These are phyloP conservation scores for Globisporangium paroecandrum DNA, from an alignment of 352 stramenopile genomes.

Conservation along the genomic window DNA sequence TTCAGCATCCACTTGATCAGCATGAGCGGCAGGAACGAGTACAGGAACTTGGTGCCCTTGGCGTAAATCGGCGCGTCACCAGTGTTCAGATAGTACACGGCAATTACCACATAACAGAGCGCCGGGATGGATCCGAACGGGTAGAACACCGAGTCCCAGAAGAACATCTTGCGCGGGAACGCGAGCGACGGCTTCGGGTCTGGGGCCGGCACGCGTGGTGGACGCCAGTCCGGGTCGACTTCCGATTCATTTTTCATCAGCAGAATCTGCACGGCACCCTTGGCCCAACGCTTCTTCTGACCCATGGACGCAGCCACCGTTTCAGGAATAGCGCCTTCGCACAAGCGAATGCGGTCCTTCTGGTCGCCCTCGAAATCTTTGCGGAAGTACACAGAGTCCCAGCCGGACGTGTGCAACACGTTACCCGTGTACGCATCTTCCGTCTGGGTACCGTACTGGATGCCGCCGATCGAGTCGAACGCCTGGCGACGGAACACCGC, in stretches of 20 bases:
- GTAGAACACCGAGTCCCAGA: conserved; percentile 88
- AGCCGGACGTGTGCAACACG: conserved; percentile 76
- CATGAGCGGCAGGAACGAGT: conserved; percentile 86
- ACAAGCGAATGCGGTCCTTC: conserved; percentile 84
- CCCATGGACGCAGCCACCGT: conserved; percentile 83
- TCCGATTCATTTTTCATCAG: conserved; percentile 88
- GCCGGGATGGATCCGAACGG: conserved; percentile 85
- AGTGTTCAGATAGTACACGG: conserved; percentile 85
- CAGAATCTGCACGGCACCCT: conserved; percentile 86
- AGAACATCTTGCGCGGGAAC: conserved; percentile 89
- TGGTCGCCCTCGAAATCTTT: conserved; percentile 87
- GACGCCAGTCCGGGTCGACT: conserved; percentile 86
- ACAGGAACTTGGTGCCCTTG: conserved; percentile 73
- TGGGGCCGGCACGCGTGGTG: conserved; percentile 73
- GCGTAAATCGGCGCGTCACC: conserved; percentile 85
- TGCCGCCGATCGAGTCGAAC: conserved; percentile 87
- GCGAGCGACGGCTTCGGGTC: conserved; percentile 77
- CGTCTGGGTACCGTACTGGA: conserved; percentile 87
- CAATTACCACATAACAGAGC: conserved; percentile 81
- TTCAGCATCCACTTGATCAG: conserved; percentile 79
- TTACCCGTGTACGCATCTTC: conserved; percentile 90
- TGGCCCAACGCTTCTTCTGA: conserved; percentile 87
- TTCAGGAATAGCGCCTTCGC: conserved; percentile 80
- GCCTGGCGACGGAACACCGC: conserved; percentile 87
- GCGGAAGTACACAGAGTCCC: conserved; percentile 87